Evolutionary conservation across 495 filamentous ascomycete genomes (phyloP), one percentile per base, ranked within the genome.

Genomic region (Penicillium atrosanguineum): DNA sequence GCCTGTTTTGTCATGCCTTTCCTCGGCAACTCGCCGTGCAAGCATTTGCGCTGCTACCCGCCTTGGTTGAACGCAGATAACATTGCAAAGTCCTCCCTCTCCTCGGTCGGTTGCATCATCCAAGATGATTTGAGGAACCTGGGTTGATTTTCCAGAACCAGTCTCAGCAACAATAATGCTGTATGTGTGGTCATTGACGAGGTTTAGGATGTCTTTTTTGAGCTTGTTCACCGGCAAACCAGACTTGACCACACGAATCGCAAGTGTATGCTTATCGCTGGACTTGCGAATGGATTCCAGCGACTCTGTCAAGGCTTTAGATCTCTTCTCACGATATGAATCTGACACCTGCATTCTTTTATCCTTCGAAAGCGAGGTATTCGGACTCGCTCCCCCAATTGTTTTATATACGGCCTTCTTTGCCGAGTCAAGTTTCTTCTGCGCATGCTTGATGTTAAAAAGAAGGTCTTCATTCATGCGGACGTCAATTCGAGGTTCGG

Each of bases 111-210:
- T 81, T 11, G 77, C 73, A 43, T 82, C 62, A 44, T 85, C 81
- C 5, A 85, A 57, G 28, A 85, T 51, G 12, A 84, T 81, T 53
- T 85, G 83, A 19, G 82, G 83, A 11, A 84, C 70, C 64, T 85
- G 82, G 3, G 83, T 85, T 0, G 82, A 84, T 58, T 85, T 85
- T 40, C 82, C 83, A 44, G 75, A 76, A 18, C 83, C 82, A 41
- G 82, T 84, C 20, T 79, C 78, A 31, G 79, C 82, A 44, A 77
- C 72, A 44, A 85, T 71, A 38, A 85, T 78, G 50, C 73, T 77
- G 56, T 77, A 80, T 0, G 69, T 60, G 50, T 82, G 72, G 19
- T 74, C 69, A 8, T 72, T 60, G 44, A 85, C 66, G 46, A 81
- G 62, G 1, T 78, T 64, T 7, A 84, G 56, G 16, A 85, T 66